These are phyloP conservation scores for Mortierella sp. DNA, from an alignment of 371 early-diverging fungal species.

Conservation along the genomic window DNA sequence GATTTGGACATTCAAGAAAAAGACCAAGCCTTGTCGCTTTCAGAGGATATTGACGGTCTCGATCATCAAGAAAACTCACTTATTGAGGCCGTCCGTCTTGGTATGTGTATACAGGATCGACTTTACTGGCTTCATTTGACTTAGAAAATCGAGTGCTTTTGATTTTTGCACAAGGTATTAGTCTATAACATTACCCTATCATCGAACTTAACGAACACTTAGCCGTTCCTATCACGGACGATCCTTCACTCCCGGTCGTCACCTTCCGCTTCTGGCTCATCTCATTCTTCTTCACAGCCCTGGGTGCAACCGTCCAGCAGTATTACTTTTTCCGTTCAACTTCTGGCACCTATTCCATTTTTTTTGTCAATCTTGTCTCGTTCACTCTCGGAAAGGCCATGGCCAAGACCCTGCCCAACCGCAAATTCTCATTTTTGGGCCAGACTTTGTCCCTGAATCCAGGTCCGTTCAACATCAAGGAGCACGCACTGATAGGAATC, in stretches of 20 bases:
- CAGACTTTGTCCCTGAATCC: constrained; percentile 54
- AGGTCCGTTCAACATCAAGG: constrained; percentile 66
- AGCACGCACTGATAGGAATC: constrained; percentile 60
- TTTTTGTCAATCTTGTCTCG: constrained; percentile 54
- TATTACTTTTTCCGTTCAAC: constrained; percentile 56
- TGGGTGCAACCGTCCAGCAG: constrained; percentile 64
- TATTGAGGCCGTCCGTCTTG: constrained; percentile 35
- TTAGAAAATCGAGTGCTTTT: too few relatives aligned
- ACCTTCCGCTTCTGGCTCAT: constrained; percentile 79
- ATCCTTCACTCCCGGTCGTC: constrained; percentile 67
- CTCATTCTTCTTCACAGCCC: constrained; percentile 69
- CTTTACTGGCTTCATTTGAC: too few relatives aligned
- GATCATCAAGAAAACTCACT: constrained; percentile 16
- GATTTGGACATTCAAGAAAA: too few relatives aligned
- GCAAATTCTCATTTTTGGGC: constrained; percentile 17
- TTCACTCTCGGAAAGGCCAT: constrained; percentile 48
- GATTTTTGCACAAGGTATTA: too few relatives aligned
- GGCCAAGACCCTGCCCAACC: constrained; percentile 41
- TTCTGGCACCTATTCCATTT: constrained; percentile 42
- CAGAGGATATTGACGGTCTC: not conserved
- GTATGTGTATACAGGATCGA: too few relatives aligned
- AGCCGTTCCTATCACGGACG: constrained; percentile 68
- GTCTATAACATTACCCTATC: not conserved
- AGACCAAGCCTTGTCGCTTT: too few relatives aligned
- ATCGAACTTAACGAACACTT: not conserved